Conservation (phyloP, 768 basidiomycete species). For the Phaeolepiota aurea region DNA sequence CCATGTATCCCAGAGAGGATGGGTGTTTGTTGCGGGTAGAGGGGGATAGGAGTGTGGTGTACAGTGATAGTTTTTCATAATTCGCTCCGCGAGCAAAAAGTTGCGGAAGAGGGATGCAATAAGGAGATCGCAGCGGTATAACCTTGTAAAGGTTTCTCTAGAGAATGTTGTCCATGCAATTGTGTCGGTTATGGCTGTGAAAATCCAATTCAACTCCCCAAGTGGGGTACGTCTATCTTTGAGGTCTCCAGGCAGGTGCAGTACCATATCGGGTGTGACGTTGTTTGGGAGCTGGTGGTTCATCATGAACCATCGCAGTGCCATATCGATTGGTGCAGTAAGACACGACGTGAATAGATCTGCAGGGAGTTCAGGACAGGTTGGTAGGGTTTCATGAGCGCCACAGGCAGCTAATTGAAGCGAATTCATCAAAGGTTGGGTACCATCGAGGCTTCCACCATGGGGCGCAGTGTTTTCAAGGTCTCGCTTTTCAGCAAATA, state of each 20-base stretch:
- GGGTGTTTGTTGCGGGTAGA: slow-evolving; percentile 93
- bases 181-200: slow-evolving; percentile 97
- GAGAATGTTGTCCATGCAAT: slow-evolving; percentile 99
- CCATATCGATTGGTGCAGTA: slow-evolving; percentile 97
- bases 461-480: slow-evolving; percentile 51
- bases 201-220: slow-evolving; percentile 99
- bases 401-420: slow-evolving; percentile 94
- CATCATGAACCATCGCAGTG: slow-evolving; percentile 89
- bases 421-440: slow-evolving; percentile 73
- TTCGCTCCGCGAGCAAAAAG: slow-evolving; percentile 92
- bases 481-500: slow-evolving; percentile 68
- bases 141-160: slow-evolving; percentile 83
- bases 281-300: slow-evolving; percentile 79
- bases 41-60: slow-evolving; percentile 91
- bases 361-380: slow-evolving; percentile 93
- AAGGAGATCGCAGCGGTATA: slow-evolving; percentile 92
- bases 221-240: slow-evolving; percentile 94
- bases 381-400: slow-evolving; percentile 85
- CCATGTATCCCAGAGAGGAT: slow-evolving; percentile 95
- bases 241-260: slow-evolving; percentile 92
- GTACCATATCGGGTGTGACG: slow-evolving; percentile 82
- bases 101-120: slow-evolving; percentile 96
- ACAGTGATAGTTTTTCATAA: slow-evolving; percentile 97
- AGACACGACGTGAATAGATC: slow-evolving; percentile 97
- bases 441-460: slow-evolving; percentile 52